A percentile compares a stretch with the other conserved stretches of the same genome.
Evolutionary conservation across 2,329 filamentous ascomycete genomes (phyloP).

Genomic region (Colletotrichum chrysophilum): DNA sequence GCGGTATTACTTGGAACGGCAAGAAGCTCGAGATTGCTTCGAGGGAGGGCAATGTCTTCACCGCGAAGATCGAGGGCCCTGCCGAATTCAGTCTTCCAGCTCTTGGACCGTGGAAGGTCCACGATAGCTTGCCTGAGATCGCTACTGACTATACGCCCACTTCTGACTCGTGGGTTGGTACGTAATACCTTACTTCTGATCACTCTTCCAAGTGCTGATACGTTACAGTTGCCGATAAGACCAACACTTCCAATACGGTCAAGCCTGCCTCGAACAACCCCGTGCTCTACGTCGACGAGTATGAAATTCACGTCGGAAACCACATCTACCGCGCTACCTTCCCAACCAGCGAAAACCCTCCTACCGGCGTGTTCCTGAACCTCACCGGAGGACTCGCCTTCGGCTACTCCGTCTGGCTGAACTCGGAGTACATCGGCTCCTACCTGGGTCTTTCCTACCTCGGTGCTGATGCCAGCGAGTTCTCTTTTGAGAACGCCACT

Average conservation of each 20-base stretch:
- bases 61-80: constrained; percentile 30
- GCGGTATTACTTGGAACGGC: constrained; percentile 58
- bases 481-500: constrained; percentile 57
- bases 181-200: not conserved
- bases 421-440: constrained; percentile 60
- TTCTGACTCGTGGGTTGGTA: constrained; percentile 47
- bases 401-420: constrained; percentile 63
- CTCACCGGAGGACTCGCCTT: constrained; percentile 60
- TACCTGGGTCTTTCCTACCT: constrained; percentile 54
- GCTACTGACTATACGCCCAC: constrained; percentile 45
- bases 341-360: constrained; percentile 36
- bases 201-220: not conserved
- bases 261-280: constrained; percentile 55
- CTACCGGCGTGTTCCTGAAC: constrained; percentile 52
- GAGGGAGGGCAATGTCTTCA: constrained; percentile 30
- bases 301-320: constrained; percentile 58
- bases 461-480: constrained; percentile 38
- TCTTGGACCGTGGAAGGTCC: constrained; percentile 50
- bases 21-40: constrained; percentile 34
- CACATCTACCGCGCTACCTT: constrained; percentile 62
- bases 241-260: constrained; percentile 50
- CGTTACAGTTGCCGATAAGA: constrained; percentile 48
- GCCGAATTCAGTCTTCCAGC: constrained; percentile 40
- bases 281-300: constrained; percentile 62
- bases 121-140: constrained; percentile 55